Base-by-base conservation (phyloP, 2,329 filamentous ascomycete genomes). In the Venturia pyrina region DNA sequence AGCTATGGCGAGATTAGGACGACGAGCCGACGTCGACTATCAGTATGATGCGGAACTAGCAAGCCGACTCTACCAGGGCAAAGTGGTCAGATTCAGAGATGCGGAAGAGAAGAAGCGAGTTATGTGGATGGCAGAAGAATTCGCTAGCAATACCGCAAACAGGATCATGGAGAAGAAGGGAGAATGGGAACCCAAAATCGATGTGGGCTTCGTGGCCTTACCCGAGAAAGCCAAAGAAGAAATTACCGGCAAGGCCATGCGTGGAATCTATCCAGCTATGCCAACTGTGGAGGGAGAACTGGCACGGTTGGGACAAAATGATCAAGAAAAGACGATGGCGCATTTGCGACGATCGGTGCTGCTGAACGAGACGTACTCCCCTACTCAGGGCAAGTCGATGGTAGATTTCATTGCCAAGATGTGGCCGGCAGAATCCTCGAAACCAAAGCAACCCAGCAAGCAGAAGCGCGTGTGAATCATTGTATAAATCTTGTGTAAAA, bases 331-430 rank as follows among this genome's bases (percentile, higher is more conserved):
- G 40, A 62, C 60, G 8, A 62, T 62, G 60, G 43, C 37, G 17
- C 60, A 62, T 62, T 44, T 62, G 28, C 40, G 40, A 28, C 15
- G 43, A 62, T 62, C 60, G 37, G 60, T 64, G n/a, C 62, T 44
- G 32, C 8, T 64, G 28, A 64, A 64, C 21, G 32, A 46, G 28
- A 64, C 43, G 2, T 64, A 64, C 24, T 48, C 62, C 5, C 62
- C 62, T 43, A 13, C 43, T n/a, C 62, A 64, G 21, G 62, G 44
- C 43, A 50, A 64, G 46, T 40, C 44, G 5, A 64, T 64, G 62
- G n/a, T 64, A 11, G 62, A 50, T 53, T 50, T 56, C 13, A 64
- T 64, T 24, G 62, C 32, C 11, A 32, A 64, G 62, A 44, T 64
- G 46, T 64, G 62, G 62, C 60, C 60, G 21, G 60, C 15, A 40